phyloP scores from a whole-genome alignment of 2,329 filamentous ascomycete genomes.

The Tolypocladium cylindrosporum region DNA sequence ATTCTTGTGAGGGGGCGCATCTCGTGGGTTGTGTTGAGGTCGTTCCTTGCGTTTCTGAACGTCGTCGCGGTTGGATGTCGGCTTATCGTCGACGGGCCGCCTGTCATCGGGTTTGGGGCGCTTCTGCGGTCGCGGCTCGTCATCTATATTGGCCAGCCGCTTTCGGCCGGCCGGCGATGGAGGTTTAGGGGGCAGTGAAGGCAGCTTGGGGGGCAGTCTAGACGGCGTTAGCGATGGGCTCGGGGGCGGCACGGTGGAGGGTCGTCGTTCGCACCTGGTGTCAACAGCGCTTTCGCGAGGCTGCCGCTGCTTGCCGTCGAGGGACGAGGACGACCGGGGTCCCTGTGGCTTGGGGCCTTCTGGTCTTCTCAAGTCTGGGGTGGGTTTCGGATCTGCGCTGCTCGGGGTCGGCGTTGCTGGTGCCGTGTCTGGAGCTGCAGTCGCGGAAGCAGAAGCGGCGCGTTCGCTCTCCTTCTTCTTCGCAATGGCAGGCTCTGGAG shows the following conservation, averaged over 20 bases:
- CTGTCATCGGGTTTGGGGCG: slow-evolving; percentile 30
- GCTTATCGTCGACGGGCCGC: slow-evolving; percentile 20
- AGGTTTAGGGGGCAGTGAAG: slow-evolving; percentile 24
- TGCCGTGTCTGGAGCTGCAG: slow-evolving; percentile 1
- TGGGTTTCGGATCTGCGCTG: slow-evolving; percentile 1
- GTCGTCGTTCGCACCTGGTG: slow-evolving; percentile 15
- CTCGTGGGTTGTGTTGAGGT: slow-evolving; percentile 11
- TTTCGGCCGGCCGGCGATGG: slow-evolving; percentile 37
- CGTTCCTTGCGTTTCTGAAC: slow-evolving; percentile 20
- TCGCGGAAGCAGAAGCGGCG: slow-evolving; percentile 10
- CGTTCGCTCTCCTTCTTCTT: slow-evolving; percentile 22
- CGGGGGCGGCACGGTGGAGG: not conserved
- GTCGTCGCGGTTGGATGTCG: slow-evolving; percentile 21
- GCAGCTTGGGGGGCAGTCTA: slow-evolving; percentile 27
- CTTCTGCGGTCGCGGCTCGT: slow-evolving; percentile 34
- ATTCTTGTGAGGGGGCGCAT: slow-evolving; percentile 18
- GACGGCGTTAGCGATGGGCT: slow-evolving; percentile 7
- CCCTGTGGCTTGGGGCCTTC: slow-evolving; percentile 15
- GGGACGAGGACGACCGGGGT: slow-evolving; percentile 7
- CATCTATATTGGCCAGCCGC: slow-evolving; percentile 33
- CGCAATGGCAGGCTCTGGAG: slow-evolving; percentile 21
- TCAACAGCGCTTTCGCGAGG: slow-evolving; percentile 17
- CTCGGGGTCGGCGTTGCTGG: slow-evolving; percentile 7
- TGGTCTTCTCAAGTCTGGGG: slow-evolving; percentile 8
- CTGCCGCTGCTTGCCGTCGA: slow-evolving; percentile 20